Conservation (phyloP, 2,329 filamentous ascomycete genomes). For the Teratosphaeria gauchensis region DNA sequence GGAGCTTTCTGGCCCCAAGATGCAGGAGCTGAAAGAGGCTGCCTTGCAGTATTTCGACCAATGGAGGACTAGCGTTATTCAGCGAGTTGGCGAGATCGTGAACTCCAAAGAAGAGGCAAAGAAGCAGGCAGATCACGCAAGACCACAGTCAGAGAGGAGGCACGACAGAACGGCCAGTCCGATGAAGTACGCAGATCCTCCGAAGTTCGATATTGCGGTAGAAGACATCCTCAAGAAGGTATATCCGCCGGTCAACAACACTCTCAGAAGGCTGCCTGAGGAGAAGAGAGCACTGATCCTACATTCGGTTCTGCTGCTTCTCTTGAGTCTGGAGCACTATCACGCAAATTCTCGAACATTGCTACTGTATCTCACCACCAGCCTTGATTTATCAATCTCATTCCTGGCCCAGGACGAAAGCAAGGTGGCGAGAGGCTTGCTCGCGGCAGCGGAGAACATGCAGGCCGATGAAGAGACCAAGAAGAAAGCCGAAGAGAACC, state of each 20-base stretch:
- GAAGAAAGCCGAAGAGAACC: conserved; percentile 59
- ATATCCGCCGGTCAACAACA: conserved; percentile 30
- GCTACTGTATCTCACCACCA: conserved; percentile 25
- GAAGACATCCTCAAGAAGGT: conserved; percentile 20
- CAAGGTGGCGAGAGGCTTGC: conserved; percentile 63
- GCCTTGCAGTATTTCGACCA: conserved; percentile 64
- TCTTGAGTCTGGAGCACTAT: conserved; percentile 32
- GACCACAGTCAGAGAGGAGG: conserved; percentile 17
- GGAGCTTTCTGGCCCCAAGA: conserved; percentile 41
- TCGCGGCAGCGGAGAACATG: conserved; percentile 67
- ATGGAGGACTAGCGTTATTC: conserved; percentile 64
- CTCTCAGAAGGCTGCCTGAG: conserved; percentile 26
- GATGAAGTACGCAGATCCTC: conserved; percentile 13
- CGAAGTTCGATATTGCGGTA: conserved; percentile 23
- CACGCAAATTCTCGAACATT: conserved; percentile 28
- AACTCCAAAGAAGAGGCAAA: conserved; percentile 27
- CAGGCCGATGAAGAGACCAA: conserved; percentile 67
- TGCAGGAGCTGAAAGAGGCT: conserved; percentile 59
- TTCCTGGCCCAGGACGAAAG: conserved; percentile 41
- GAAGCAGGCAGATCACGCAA: conserved; percentile 28
- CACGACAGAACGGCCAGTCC: conserved; percentile 7
- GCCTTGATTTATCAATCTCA: conserved; percentile 23
- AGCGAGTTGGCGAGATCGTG: conserved; percentile 59
- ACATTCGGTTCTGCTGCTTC: conserved; percentile 27
- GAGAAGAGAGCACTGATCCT: conserved; percentile 27